A percentile compares a stretch with the other conserved stretches of the same genome.
Evolutionary conservation across 2,329 filamentous ascomycete genomes (phyloP).

Genomic region (Lachnellula arida): DNA sequence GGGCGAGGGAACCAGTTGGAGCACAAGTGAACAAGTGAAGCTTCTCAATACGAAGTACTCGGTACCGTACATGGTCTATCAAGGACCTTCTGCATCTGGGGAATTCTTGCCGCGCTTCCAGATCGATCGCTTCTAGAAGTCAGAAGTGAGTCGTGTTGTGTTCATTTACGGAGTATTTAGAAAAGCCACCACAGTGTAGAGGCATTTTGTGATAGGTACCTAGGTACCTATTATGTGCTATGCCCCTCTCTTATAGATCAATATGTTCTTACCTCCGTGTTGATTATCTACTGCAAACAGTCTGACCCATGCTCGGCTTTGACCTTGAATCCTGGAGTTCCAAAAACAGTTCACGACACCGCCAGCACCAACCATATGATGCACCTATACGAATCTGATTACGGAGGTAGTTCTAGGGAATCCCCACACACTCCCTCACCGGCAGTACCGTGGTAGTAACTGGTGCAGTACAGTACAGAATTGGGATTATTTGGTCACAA

Average conservation of each 20-base stretch:
- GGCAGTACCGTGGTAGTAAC: neutral
- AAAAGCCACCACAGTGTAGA: neutral
- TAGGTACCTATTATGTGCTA: neutral
- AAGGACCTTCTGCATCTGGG: constrained; percentile 13
- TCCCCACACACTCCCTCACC: neutral
- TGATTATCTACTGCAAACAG: constrained; percentile 18
- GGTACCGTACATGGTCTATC: neutral
- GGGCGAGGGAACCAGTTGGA: neutral
- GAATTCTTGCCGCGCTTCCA: neutral
- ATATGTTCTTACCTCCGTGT: constrained; percentile 15
- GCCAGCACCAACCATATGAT: constrained; percentile 7
- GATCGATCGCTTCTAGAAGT: constrained; percentile 1
- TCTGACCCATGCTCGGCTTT: neutral
- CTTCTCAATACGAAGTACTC: neutral
- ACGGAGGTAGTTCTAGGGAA: no score
- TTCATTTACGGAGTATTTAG: neutral
- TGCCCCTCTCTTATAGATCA: constrained; percentile 15
- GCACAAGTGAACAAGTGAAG: neutral
- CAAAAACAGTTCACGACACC: neutral
- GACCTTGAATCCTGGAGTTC: neutral
- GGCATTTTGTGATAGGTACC: neutral
- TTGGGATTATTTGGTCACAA: neutral
- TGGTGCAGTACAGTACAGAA: neutral
- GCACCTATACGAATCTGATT: neutral
- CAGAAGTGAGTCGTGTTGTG: neutral